Evolutionary conservation across 2,329 filamentous ascomycete species (phyloP), one percentile per base, ranked within the genome.

Genomic region (Pseudonectria foliicola): DNA sequence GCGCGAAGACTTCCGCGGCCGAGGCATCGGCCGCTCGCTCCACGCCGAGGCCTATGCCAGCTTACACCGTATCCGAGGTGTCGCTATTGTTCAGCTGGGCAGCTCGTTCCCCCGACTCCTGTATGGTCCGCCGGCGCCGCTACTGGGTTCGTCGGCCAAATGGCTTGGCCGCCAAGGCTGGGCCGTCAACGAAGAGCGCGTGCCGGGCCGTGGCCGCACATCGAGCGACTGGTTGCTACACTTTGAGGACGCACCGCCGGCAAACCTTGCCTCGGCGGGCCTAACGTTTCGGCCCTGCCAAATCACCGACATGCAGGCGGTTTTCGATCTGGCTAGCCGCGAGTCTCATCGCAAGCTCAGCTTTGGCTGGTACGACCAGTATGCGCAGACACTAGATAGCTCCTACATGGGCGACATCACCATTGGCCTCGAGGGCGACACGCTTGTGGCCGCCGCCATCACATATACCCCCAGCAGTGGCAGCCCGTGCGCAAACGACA

Each of bases 311-410:
- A 67, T 67, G 37, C 53, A 63, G 25, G 43, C 51, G 18, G 67
- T 77, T 3, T 48, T 74, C 31, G 62, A 64, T 2, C 64, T 77
- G 44, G 71, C 74, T 8, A 66, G 67, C 34, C 61, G 56, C 32
- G 67, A 71, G 34, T 70, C 68, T 0, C 54, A 54, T 8, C 60
- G 59, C 31, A 67, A 70, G 39, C 60, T 64, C 24, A 62, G 65
- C 29, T 67, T 75, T 45, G 73, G 73, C 28, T 77, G 73, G 71
- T 77, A 70, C 45, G 73, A 79, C 46, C 71, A 77, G 46, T 80
- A 78, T 43, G 65, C 64, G 36, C 66, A 63, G 42, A 59, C 75
- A 8, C 64, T 64, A 29, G 63, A 68, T 42, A 65, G 67, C 7
- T 60, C 61, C 32, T 59, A 68, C 42, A 59, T 75, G 26, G 60